Conservation (phyloP, 257 asterid species). For the Ilex asprella region DNA sequence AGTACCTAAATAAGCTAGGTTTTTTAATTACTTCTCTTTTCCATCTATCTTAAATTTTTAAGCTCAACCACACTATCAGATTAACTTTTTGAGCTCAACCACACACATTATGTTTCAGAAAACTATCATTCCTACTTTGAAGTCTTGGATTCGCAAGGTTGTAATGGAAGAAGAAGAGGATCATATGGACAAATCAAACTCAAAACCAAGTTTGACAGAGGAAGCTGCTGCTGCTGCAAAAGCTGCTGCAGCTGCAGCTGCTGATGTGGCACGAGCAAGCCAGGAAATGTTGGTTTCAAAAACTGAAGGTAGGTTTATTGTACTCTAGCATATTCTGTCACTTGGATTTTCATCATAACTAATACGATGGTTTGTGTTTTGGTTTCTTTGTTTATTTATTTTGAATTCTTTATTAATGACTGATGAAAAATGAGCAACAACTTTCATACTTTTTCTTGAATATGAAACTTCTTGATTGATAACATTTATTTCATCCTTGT, state of each 20-base stretch:
- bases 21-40: no score
- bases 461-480: constrained; percentile 1
- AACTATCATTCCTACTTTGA: constrained; percentile 63
- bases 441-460: constrained; percentile 8
- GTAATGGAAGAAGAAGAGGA: constrained; percentile 55
- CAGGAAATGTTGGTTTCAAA: constrained; percentile 71
- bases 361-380: no score
- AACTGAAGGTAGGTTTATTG: constrained; percentile 55
- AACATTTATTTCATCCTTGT: constrained; percentile 18
- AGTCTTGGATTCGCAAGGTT: constrained; percentile 91
- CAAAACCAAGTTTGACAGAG: constrained; percentile 64
- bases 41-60: no score
- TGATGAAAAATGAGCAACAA: neutral
- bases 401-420: constrained; percentile 1
- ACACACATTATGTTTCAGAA: constrained; percentile 35
- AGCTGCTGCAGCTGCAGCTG: constrained; percentile 88
- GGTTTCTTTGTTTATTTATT: neutral
- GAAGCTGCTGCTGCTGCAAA: constrained; percentile 90
- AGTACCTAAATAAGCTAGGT: neutral
- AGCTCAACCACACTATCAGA: no score
- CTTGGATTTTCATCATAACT: neutral
- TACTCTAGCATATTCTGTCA: constrained; percentile 1
- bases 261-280: constrained; percentile 92
- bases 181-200: constrained; percentile 20
- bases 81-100: neutral